Evolutionary conservation across 192 early-diverging fungal genomes (phyloP).

Genomic region (Globomyces pollinis-pini): DNA sequence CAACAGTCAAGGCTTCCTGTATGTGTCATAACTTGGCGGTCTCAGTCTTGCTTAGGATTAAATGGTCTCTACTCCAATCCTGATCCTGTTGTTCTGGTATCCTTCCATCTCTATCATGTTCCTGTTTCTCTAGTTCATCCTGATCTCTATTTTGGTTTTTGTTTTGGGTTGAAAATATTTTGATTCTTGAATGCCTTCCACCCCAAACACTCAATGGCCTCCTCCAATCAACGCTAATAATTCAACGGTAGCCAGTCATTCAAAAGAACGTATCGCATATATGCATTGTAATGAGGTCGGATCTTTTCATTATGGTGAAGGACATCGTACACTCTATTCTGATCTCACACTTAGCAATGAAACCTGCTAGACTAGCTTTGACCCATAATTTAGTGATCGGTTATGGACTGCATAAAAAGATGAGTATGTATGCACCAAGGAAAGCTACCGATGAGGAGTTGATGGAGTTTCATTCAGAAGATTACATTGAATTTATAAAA

Average conservation of each 20-base stretch:
- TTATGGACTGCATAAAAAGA: constrained; percentile 88
- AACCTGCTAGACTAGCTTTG: constrained; percentile 92
- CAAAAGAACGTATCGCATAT: constrained; percentile 45
- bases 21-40: no score
- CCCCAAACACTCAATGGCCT: constrained; percentile 7
- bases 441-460: constrained; percentile 81
- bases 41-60: no score
- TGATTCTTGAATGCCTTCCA: no score
- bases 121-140: no score
- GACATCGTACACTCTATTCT: no score
- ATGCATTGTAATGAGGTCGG: constrained; percentile 59
- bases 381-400: constrained; percentile 86
- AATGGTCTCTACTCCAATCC: no score
- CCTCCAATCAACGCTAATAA: constrained; percentile 1
- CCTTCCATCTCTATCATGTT: no score
- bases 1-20: no score
- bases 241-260: background rate
- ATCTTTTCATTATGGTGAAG: constrained; percentile 78
- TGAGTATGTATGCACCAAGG: constrained; percentile 75
- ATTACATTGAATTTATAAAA: constrained; percentile 84
- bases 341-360: no score
- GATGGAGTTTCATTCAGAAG: constrained; percentile 87
- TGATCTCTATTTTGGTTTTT: no score
- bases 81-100: no score
- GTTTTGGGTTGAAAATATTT: no score